Percentiles rank a stretch among this genome's conserved stretches.
Evolutionary conservation across 495 filamentous ascomycete genomes (phyloP).

Genomic region (Neurospora sp.): DNA sequence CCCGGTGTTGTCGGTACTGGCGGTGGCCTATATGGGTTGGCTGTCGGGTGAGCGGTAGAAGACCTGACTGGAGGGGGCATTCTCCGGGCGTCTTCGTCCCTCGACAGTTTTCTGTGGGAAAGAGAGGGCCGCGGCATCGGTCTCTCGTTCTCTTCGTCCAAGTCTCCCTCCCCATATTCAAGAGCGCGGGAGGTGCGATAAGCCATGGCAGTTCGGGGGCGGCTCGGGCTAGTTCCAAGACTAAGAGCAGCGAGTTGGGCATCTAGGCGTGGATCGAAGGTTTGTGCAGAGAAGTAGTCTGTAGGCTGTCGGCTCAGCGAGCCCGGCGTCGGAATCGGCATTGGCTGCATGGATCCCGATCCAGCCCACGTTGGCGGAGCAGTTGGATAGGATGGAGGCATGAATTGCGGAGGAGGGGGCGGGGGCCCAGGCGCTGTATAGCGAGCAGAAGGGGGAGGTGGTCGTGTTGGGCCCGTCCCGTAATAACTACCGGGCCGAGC

Average conservation of each 20-base stretch:
- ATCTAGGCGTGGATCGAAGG: conserved; percentile 27
- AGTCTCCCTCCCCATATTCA: conserved; percentile 11
- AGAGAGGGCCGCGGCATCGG: conserved; percentile 28
- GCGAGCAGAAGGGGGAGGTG: conserved; percentile 12
- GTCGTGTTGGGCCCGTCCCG: conserved; percentile 15
- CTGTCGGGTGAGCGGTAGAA: conserved; percentile 28
- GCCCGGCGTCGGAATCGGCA: conserved; percentile 5
- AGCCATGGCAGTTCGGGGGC: conserved; percentile 36
- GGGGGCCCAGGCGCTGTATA: background rate
- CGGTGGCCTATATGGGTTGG: conserved; percentile 25
- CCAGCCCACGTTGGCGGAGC: conserved; percentile 11
- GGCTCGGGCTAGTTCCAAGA: conserved; percentile 16
- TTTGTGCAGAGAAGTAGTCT: conserved; percentile 20
- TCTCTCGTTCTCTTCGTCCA: conserved; percentile 25
- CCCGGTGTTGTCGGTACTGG: conserved; percentile 18
- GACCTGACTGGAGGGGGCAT: conserved; percentile 34
- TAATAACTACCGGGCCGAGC: conserved; percentile 30
- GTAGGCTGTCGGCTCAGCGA: conserved; percentile 12
- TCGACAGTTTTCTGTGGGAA: conserved; percentile 24
- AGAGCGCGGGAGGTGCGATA: conserved; percentile 21
- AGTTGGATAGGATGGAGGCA: conserved; percentile 17
- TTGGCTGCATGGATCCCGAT: conserved; percentile 3
- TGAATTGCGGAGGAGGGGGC: conserved; percentile 16
- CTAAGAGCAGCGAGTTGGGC: conserved; percentile 6
- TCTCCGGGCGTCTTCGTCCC: conserved; percentile 25